Evolutionary conservation across 1,284 basidiomycete species (phyloP), one percentile per base, ranked within the genome.

Genomic region (Moniliophthora roreri): DNA sequence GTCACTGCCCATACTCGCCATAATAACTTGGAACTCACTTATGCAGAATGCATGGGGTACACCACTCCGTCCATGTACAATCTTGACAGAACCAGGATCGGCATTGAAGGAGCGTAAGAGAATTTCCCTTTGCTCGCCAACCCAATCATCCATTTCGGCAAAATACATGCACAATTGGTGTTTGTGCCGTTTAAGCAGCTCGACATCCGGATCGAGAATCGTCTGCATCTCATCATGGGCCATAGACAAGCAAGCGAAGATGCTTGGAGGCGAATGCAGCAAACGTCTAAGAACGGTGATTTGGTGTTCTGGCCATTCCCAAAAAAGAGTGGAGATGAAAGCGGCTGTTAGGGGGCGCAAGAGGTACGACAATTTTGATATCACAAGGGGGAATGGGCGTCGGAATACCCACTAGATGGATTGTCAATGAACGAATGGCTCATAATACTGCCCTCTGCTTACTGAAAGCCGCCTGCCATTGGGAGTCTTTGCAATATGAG

Each of bases 31-130:
- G 28, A 23, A 16, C 78, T 58, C 60, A 85, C 82, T 79, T 46
- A 87, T 81, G 59, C 82, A 86, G 62, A 86, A 87, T 4, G 81
- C 78, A 61, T 87, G 85, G 4, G 80, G 83, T 47, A 86, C 72
- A 35, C 71, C 74, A 7, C 63, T 59, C 10, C 64, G 62, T 0
- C 74, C 78, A 58, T 78, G 73, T 10, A 78, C 69, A 18, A 83
- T 63, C 53, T 67, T 73, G 13, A 66, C 59, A 6, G 67, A 64
- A 8, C 64, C 62, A 13, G 58, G 55, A 10, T 74, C 66, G 5
- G 64, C 64, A 24, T 68, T 61, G 54, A 82, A 67, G 4, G 61
- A 64, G 10, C 57, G 58, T 20, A 82, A 49, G 18, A 85, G 66
- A 0, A 55, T 46, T n/a, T 71, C 64, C 58, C 69, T 75, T 40